Evolutionary conservation across 116 monocot species (phyloP), one percentile per base, ranked within the genome.

Genomic region (Trichopus zeylanicus): DNA sequence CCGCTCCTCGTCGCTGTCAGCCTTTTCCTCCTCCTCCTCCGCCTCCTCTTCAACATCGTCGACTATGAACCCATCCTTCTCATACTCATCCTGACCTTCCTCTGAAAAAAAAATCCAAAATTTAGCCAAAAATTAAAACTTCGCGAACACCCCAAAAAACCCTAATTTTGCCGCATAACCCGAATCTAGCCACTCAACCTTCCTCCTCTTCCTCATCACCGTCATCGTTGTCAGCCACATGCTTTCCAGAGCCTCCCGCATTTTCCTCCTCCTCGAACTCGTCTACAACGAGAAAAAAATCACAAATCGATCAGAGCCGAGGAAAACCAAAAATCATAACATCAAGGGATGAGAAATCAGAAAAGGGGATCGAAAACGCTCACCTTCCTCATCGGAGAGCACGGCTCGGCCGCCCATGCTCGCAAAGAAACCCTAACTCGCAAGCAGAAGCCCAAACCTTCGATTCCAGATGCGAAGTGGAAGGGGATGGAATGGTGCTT

Each of bases 41-140:
- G 81, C 79, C 47, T 85, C 93, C 10, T 93, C 93, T 19, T 94
- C 93, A 5, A 58, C 78, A 31, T 90, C 95, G 30, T 97, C 95
- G 6, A 97, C 95, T 75, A 90, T 97, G 57, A 97, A 97, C 5
- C 79, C 95, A 66, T 95, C 95, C 58, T 89, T 86, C 63, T 90
- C 95, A 26, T 87, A 90, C 65, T 97, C 95, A 63, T 97, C 81
- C 46, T 86, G 84, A 2, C 91, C 95, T 31, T 95, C 93, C 19
- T 87, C 93, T 85, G 71, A 59, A 53, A 31, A n/a, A n/a, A n/a
- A n/a, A n/a, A n/a, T n/a, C n/a, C n/a, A n/a, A n/a, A n/a, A n/a
- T n/a, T n/a, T n/a, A n/a, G n/a, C n/a, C n/a, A n/a, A n/a, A n/a
- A 57, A 6, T 26, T 30, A 33, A 63, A 60, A 61, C 48, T 33